Evolutionary conservation across 495 filamentous ascomycete species (phyloP), one percentile per base, ranked within the genome.

Genomic region (Penicillium mononematosum): DNA sequence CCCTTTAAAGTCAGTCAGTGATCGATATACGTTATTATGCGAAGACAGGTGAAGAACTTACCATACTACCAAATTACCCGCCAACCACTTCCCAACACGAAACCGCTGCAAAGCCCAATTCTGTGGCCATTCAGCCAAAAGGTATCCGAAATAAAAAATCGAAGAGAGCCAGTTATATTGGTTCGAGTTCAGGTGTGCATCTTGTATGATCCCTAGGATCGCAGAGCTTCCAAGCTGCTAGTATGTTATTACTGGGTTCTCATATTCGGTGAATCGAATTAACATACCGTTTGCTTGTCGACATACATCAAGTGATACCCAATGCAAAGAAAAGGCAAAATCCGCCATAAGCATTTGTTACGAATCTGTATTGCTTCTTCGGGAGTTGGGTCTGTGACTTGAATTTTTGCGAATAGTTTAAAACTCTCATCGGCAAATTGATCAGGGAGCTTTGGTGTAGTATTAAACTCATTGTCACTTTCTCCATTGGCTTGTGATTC

Each of bases 101-200:
- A 75, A 77, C 20, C 67, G 60, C 53, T 77, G 74, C 47, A 77
- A 59, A 8, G 73, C 70, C 65, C 68, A 73, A 41, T 74, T 77
- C 24, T 75, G 72, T 14, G 71, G 71, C 70, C 64, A 77, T 50
- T 77, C 73, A 25, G 73, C 70, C 4, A 74, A 34, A 0, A 77
- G 67, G 53, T 60, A 65, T 43, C 71, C 82, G 43, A 85, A 83
- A 64, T 84, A 83, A 59, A 84, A 83, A 53, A 75, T 74, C 39
- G 69, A 74, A 2, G 74, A 69, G 4, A 79, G 63, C 75, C 78
- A 81, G 60, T 78, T 73, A 53, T 78, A 73, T 52, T 74, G 63
- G 45, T 67, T 64, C 9, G 64, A 67, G 32, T 60, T 63, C 7
- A 77, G 61, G 43, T 72, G 63, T 10, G 76, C 74, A 55, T 77